Evolutionary conservation across 2,329 filamentous ascomycete genomes (phyloP).

Genomic region (Alternaria consortialis): DNA sequence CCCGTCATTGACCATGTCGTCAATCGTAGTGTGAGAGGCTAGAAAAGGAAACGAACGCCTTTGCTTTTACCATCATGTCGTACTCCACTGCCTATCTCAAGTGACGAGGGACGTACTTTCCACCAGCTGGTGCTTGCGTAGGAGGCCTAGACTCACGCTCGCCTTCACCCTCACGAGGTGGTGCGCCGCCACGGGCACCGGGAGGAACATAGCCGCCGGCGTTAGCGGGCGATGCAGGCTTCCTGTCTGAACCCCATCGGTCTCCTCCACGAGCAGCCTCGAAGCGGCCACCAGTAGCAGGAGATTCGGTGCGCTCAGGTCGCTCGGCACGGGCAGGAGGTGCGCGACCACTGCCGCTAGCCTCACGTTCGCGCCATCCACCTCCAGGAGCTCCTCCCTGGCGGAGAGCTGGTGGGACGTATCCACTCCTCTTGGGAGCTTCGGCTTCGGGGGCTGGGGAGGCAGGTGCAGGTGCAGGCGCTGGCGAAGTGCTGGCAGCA

Average conservation of each 20-base stretch:
- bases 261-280: conserved; percentile 31
- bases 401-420: conserved; percentile 58
- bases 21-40: conserved; percentile 11
- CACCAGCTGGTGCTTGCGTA: conserved; percentile 42
- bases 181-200: conserved; percentile 34
- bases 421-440: conserved; percentile 53
- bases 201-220: conserved; percentile 44
- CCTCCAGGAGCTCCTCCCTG: conserved; percentile 43
- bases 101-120: conserved; percentile 55
- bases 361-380: conserved; percentile 51
- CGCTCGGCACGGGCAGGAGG: conserved; percentile 31
- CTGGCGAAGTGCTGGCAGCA: conserved; percentile 47
- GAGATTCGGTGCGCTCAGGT: conserved; percentile 37
- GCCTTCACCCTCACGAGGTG: conserved; percentile 33
- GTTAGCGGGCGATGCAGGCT: conserved; percentile 40
- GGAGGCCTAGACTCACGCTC: conserved; percentile 37
- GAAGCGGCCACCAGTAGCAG: conserved; percentile 24
- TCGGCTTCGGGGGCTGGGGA: conserved; percentile 45
- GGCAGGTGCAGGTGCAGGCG: conserved; percentile 37
- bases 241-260: conserved; percentile 44
- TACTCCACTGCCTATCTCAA: conserved; percentile 26
- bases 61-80: conserved; percentile 4
- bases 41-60: conserved; percentile 16
- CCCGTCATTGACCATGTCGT: conserved; percentile 14
- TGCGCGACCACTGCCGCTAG: conserved; percentile 39